These are phyloP conservation scores for Mycena belliarum DNA, from an alignment of 768 basidiomycete species.

Conservation along the genomic window DNA sequence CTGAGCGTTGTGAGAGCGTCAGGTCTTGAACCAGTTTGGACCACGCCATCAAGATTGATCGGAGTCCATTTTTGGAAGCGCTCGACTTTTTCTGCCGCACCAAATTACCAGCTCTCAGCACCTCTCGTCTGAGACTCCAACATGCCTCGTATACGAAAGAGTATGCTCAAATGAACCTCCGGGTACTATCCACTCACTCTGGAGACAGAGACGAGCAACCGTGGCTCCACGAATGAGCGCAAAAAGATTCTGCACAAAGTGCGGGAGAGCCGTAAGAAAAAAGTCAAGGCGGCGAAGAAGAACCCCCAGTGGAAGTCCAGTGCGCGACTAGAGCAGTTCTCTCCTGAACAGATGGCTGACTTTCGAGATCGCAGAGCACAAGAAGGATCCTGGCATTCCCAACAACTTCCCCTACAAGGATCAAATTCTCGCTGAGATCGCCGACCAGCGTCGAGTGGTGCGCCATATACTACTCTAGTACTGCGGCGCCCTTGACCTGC, in stretches of 20 bases:
- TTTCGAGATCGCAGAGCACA: slow-evolving; percentile 52
- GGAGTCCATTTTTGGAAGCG: slow-evolving; percentile 10
- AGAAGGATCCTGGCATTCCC: slow-evolving; percentile 92
- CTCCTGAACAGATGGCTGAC: slow-evolving; percentile 4
- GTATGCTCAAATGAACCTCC: slow-evolving; percentile 36
- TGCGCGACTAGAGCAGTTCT: slow-evolving; percentile 45
- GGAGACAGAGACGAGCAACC: slow-evolving; percentile 78
- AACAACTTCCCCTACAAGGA: slow-evolving; percentile 95
- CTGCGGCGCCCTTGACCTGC: background rate
- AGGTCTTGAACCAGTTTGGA: too few relatives aligned
- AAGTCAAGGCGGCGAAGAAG: slow-evolving; percentile 71
- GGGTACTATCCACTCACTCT: slow-evolving; percentile 12
- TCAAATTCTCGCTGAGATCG: slow-evolving; percentile 88
- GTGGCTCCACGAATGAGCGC: slow-evolving; percentile 71
- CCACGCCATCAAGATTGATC: background rate
- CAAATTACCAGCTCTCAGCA: background rate
- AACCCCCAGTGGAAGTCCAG: slow-evolving; percentile 88
- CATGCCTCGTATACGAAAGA: slow-evolving; percentile 59
- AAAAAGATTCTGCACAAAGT: slow-evolving; percentile 75
- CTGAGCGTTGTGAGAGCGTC: too few relatives aligned
- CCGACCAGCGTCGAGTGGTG: slow-evolving; percentile 76
- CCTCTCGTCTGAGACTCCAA: background rate
- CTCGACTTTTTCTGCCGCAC: slow-evolving; percentile 10
- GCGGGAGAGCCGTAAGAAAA: slow-evolving; percentile 76
- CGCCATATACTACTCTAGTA: slow-evolving; percentile 22